Evolutionary conservation across 164 flowering plant genomes (phyloP), one percentile per base, ranked within the genome.

Genomic region (Aristolochia californica): DNA sequence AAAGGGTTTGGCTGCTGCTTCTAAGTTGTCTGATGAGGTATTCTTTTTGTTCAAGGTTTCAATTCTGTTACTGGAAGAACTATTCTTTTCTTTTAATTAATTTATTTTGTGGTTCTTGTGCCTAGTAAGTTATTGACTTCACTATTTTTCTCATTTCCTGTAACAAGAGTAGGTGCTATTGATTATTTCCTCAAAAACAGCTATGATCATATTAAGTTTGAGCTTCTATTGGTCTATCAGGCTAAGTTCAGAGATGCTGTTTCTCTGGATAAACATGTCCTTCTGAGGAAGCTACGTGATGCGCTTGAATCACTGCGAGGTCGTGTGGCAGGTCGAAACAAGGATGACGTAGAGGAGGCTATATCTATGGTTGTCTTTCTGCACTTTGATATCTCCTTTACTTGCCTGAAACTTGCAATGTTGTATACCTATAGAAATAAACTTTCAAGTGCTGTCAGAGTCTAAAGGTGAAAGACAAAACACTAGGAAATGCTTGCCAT

Each of bases 231-330:
- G 5, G 20, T 4, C 43, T 59, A 76, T 69, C 81, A 93, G 99
- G 93, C 88, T 34, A 90, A 75, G 71, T 75, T 83, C 18, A 74
- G 80, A 72, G 96, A 94, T 68, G 85, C 75, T 27, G 83, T 84
- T 73, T 87, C 96, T 47, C 72, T 87, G 77, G 99, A 94, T 69
- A 85, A 83, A 56, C 96, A 94, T 68, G 96, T 90, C 54, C 84
- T 94, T 65, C 59, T 94, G 70, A 94, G 86, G 82, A 94, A 88
- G 70, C 95, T 94, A 58, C 78, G 97, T 69, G 99, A 94, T 84
- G 84, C 94, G 34, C 74, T 94, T 57, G 99, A 94, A 77, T 67
- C 88, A 45, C 66, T 94, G 55, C 81, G 79, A 74, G 96, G 95
- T 12, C 87, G 97, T 38, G 79, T 87, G 75, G 83, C 87, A 2